Percentiles rank a stretch among this genome's conserved stretches.
Conservation (phyloP, 768 basidiomycete genomes). For the Kwoniella heveanensis region DNA sequence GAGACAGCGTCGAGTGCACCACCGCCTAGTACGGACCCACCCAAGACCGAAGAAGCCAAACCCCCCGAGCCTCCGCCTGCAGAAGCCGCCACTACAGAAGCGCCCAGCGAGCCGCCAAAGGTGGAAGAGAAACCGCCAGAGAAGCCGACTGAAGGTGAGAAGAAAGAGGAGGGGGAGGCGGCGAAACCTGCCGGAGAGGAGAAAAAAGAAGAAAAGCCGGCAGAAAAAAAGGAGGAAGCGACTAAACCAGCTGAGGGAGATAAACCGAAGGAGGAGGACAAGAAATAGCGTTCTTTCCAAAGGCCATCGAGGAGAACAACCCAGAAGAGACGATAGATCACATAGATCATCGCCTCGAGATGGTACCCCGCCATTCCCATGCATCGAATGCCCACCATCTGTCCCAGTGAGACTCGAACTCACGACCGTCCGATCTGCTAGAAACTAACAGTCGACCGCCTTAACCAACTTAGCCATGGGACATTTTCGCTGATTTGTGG, state of each 20-base stretch:
- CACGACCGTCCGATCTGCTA: conserved; percentile 2
- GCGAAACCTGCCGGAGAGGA: background rate
- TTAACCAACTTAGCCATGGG: background rate
- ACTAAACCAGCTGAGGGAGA: background rate
- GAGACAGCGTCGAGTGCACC: background rate
- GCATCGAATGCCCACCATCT: background rate
- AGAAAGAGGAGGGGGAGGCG: background rate
- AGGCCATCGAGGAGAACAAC: too few relatives aligned
- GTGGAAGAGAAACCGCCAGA: background rate
- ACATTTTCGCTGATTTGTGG: background rate
- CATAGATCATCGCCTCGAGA: background rate
- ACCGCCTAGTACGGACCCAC: background rate
- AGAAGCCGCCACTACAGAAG: background rate
- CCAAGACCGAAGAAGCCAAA: background rate
- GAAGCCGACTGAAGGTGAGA: background rate
- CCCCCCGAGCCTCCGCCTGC: background rate
- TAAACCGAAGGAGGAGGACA: background rate
- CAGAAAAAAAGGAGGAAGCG: conserved; percentile 1
- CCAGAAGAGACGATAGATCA: too few relatives aligned
- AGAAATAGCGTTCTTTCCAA: background rate
- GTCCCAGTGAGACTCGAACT: conserved; percentile 2
- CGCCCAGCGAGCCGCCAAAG: background rate
- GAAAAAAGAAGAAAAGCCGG: background rate
- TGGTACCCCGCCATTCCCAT: background rate
- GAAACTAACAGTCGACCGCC: background rate